Conservation (phyloP, 345 rosid genomes). For the Eucalyptus virginea region DNA sequence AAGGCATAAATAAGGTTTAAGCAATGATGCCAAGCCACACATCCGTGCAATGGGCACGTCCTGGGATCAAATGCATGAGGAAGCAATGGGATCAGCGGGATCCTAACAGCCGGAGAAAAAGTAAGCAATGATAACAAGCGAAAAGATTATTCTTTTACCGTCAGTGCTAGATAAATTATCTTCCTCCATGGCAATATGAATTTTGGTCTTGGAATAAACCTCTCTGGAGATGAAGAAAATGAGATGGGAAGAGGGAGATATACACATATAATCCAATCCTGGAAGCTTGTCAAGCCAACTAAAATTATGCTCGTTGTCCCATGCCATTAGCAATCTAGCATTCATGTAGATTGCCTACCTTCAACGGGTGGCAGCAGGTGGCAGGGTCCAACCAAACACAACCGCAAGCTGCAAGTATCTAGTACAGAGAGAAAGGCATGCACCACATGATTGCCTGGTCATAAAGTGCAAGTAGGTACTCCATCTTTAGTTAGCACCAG, state of each 20-base stretch:
- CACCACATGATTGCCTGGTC: neutral
- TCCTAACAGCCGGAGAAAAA: neutral
- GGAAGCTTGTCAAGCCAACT: neutral
- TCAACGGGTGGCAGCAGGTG: neutral
- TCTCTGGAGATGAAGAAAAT: neutral
- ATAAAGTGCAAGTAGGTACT: neutral
- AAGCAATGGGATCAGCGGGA: neutral
- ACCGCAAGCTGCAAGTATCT: neutral
- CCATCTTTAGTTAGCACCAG: neutral
- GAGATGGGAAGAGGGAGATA: neutral
- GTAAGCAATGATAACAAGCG: neutral
- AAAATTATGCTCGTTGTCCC: neutral
- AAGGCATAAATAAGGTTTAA: constrained; percentile 17
- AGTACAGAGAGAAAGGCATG: neutral
- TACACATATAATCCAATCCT: neutral
- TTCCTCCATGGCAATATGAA: neutral
- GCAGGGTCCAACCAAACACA: neutral
- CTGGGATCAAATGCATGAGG: neutral
- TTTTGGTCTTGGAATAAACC: neutral
- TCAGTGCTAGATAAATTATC: neutral
- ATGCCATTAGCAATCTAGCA: neutral
- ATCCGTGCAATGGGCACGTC: neutral
- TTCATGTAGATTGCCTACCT: neutral
- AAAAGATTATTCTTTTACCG: neutral
- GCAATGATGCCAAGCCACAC: neutral